A percentile compares a stretch with the other conserved stretches of the same genome.
These are phyloP conservation scores for Penicillium manginii DNA, from an alignment of 495 filamentous ascomycete genomes.

Conservation along the genomic window DNA sequence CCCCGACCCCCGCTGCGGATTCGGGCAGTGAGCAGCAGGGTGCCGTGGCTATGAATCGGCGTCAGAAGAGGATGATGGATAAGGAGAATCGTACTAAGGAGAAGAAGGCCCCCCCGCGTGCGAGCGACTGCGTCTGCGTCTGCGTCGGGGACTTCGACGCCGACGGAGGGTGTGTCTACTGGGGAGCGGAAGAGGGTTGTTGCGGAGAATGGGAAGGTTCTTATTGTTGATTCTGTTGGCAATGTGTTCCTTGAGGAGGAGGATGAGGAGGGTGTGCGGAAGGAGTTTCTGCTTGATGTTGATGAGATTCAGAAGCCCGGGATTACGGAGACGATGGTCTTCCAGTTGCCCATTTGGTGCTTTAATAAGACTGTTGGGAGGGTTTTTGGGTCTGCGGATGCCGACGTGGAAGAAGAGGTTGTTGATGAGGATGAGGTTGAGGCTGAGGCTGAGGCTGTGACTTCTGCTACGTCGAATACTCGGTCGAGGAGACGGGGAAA, in stretches of 20 bases:
- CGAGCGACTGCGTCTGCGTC: conserved; percentile 30
- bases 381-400: conserved; percentile 42
- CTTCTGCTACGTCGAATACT: conserved; percentile 30
- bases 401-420: conserved; percentile 14
- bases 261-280: conserved; percentile 78
- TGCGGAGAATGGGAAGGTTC: conserved; percentile 91
- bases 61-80: conserved; percentile 85
- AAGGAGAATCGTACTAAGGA: conserved; percentile 74
- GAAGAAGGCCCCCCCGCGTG: conserved; percentile 35
- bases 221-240: conserved; percentile 88
- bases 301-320: conserved; percentile 68
- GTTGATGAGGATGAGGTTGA: conserved; percentile 5
- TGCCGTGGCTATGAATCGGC: conserved; percentile 73
- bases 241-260: conserved; percentile 92
- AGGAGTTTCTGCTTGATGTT: conserved; percentile 83
- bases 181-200: conserved; percentile 82
- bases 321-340: conserved; percentile 69
- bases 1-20: conserved; percentile 42
- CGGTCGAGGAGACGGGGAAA: conserved; percentile 36
- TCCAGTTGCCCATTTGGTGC: conserved; percentile 67
- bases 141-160: conserved; percentile 53
- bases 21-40: conserved; percentile 35
- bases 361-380: conserved; percentile 62
- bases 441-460: conserved; percentile 28
- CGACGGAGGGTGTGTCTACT: conserved; percentile 51